A percentile compares a stretch with the other conserved stretches of the same genome.
These are phyloP conservation scores for Linanthus parryae DNA, from an alignment of 148 eudicot species.

Conservation along the genomic window DNA sequence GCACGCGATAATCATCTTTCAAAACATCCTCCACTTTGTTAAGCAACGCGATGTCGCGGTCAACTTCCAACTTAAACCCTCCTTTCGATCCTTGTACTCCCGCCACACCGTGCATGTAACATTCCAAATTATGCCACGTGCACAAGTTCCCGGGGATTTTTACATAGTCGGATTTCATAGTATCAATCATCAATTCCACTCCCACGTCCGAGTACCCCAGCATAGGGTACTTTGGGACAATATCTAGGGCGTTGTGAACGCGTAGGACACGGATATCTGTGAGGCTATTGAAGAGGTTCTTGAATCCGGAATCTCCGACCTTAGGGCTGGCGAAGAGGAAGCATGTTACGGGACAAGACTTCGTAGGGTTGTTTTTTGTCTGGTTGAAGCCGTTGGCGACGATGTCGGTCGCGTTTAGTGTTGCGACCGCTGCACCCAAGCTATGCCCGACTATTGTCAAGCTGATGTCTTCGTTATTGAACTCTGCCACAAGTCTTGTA, in stretches of 20 bases:
- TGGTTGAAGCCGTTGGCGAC: constrained; percentile 38
- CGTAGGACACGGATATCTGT: constrained; percentile 30
- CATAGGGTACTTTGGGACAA: constrained; percentile 50
- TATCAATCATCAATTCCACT: constrained; percentile 42
- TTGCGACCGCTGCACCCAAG: constrained; percentile 57
- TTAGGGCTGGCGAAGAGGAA: constrained; percentile 56
- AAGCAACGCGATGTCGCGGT: constrained; percentile 50
- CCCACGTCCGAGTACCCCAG: constrained; percentile 57
- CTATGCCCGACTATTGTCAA: constrained; percentile 62
- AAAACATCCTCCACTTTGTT: constrained; percentile 43
- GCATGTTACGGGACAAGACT: constrained; percentile 45
- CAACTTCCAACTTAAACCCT: constrained; percentile 48
- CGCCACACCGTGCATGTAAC: constrained; percentile 70
- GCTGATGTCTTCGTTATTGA: constrained; percentile 56
- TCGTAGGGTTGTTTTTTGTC: constrained; percentile 16
- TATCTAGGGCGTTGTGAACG: constrained; percentile 34
- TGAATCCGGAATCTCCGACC: constrained; percentile 56
- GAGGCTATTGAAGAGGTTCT: constrained; percentile 14
- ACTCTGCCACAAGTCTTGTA: constrained; percentile 33
- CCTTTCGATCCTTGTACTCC: constrained; percentile 41
- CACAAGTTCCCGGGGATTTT: constrained; percentile 36
- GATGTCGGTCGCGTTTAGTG: constrained; percentile 59
- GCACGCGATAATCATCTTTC: constrained; percentile 55
- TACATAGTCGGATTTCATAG: constrained; percentile 46
- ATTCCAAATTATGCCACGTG: constrained; percentile 72